Evolutionary conservation across 2,329 filamentous ascomycete species (phyloP).

Genomic region (Aspergillus sp.): DNA sequence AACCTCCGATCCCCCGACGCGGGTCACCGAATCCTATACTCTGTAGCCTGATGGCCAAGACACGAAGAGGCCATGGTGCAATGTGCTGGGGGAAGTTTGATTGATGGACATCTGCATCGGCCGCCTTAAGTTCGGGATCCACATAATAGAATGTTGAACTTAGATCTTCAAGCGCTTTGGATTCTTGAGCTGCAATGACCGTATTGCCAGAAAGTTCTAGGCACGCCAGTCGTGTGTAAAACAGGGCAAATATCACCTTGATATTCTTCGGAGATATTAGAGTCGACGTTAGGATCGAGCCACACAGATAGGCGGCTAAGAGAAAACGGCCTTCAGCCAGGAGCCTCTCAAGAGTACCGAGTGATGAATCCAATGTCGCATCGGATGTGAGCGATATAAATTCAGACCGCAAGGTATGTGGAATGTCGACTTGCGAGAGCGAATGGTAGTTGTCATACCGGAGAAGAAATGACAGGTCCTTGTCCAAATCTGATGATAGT

Average conservation of each 20-base stretch:
- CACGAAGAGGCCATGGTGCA: slow-evolving; percentile 82
- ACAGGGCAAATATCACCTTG: slow-evolving; percentile 68
- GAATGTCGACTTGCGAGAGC: slow-evolving; percentile 63
- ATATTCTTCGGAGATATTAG: slow-evolving; percentile 52
- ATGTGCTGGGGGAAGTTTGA: slow-evolving; percentile 66
- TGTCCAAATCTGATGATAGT: slow-evolving; percentile 47
- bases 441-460: slow-evolving; percentile 81
- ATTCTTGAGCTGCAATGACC: slow-evolving; percentile 65
- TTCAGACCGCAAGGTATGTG: slow-evolving; percentile 67
- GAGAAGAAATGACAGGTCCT: slow-evolving; percentile 79
- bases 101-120: slow-evolving; percentile 58
- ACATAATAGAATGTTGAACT: slow-evolving; percentile 56
- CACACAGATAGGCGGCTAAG: slow-evolving; percentile 62
- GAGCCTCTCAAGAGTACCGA: slow-evolving; percentile 59
- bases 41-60: slow-evolving; percentile 80
- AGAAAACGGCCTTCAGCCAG: slow-evolving; percentile 75
- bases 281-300: slow-evolving; percentile 43
- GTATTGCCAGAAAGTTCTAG: slow-evolving; percentile 75
- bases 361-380: slow-evolving; percentile 49
- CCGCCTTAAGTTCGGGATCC: slow-evolving; percentile 27
- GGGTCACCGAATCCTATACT: slow-evolving; percentile 83
- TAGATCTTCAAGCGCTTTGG: slow-evolving; percentile 62
- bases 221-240: slow-evolving; percentile 80
- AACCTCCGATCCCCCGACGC: slow-evolving; percentile 80
- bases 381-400: slow-evolving; percentile 62